Evolutionary conservation across 495 filamentous ascomycete genomes (phyloP), one percentile per base, ranked within the genome.

Genomic region (Hypoxylon lienhwacheense): DNA sequence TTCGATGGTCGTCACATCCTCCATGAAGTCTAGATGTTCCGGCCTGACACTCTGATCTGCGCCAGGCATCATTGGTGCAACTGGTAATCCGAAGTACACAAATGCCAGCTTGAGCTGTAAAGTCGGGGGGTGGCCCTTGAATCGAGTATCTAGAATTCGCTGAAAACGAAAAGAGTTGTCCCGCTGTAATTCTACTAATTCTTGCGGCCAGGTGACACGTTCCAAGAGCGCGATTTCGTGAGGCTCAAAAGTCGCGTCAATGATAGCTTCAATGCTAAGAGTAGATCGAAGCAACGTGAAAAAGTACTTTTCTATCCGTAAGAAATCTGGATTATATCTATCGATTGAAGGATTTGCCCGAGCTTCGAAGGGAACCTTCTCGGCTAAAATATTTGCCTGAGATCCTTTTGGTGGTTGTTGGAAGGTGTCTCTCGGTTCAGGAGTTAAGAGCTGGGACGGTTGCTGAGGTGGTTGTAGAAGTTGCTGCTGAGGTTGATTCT

Each of bases 11-110:
- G 35, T 1, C 0, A 20, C 21, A 6, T 63, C 41, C 19, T 47
- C 44, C 3, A 42, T 16, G 2, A 51, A 36, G 11, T 60, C 54
- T 4, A 58, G n/a, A 14, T 63, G 61, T 5, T 17, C 15, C 16
- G 26, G 42, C n/a, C n/a, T 16, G 5, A 19, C 7, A 4, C 4
- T 21, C 22, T 45, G 41, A 20, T 28, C 16, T 10, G 10, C 1
- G 2, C 55, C 61, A 5, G 47, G 40, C 36, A 46, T 54, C 32
- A 67, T 49, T 2, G 65, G 65, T 19, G 55, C 65, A 15, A 65
- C 44, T 3, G 58, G 65, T n/a, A 65, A 25, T 12, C 65, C 65
- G 32, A 67, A 67, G 26, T 60, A 67, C 10, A 67, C 55, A 36
- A 64, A 51, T 0, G 65, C 19, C 45, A 67, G 40, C 46, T 67